Conservation (phyloP, 78 protist species). For the Tieghemostelium lacteum region DNA sequence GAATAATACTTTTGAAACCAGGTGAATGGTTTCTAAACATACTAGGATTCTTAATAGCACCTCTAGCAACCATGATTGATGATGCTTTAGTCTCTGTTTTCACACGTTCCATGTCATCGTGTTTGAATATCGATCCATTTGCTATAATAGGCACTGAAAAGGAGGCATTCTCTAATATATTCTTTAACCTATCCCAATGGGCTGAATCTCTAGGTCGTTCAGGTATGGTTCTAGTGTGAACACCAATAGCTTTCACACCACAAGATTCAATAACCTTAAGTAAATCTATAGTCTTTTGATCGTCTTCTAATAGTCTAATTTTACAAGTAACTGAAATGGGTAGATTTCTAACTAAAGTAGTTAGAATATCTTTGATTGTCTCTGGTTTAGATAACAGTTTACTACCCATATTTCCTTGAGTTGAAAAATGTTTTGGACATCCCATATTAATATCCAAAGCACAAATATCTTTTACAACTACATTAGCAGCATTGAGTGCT, state of each 20-base stretch:
- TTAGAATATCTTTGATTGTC: conserved; percentile 56
- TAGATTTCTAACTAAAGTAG: conserved; percentile 75
- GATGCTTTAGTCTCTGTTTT: conserved; percentile 17
- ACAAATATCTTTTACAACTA: conserved; percentile 64
- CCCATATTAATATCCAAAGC: conserved; percentile 83
- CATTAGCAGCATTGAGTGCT: conserved; percentile 80
- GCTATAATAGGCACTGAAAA: conserved; percentile 79
- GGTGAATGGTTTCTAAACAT: conserved; percentile 22
- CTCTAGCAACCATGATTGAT: conserved; percentile 81
- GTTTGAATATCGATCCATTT: conserved; percentile 65
- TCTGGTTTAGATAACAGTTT: conserved; percentile 71
- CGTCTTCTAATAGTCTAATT: conserved; percentile 67
- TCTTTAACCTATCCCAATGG: conserved; percentile 64
- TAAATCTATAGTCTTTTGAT: conserved; percentile 62
- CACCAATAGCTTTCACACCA: conserved; percentile 80
- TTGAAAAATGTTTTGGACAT: conserved; percentile 81
- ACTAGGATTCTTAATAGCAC: conserved; percentile 56
- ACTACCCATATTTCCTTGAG: conserved; percentile 80
- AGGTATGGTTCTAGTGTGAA: conserved; percentile 74
- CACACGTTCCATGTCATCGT: conserved; percentile 39
- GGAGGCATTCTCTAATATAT: conserved; percentile 26
- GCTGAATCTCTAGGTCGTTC: conserved; percentile 80
- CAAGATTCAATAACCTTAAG: conserved; percentile 50
- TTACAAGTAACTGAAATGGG: conserved; percentile 80
- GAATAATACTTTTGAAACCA: conserved; percentile 9